phyloP scores from a whole-genome alignment of 257 asterid species.

The Osmanthus fragrans region DNA sequence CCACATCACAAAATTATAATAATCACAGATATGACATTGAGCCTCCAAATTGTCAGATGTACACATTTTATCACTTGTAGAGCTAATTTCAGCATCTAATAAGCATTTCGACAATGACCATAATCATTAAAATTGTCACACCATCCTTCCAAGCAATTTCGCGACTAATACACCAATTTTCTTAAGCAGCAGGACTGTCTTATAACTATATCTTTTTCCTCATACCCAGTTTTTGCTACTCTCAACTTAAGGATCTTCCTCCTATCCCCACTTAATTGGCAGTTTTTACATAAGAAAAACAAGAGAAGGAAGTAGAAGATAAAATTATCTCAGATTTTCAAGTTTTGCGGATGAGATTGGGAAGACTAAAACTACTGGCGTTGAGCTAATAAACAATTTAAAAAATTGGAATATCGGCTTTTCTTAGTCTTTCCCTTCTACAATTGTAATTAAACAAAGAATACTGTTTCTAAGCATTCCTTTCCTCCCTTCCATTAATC shows the following conservation, averaged over 20 bases:
- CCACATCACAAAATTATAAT: neutral
- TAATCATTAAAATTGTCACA: no score
- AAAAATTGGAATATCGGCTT: neutral
- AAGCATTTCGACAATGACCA: neutral
- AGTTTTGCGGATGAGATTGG: no score
- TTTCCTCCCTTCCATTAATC: neutral
- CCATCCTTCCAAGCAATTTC: neutral
- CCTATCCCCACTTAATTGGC: neutral
- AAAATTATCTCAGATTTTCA: no score
- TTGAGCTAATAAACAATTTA: no score
- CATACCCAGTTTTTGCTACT: conserved; percentile 7
- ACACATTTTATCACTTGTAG: neutral
- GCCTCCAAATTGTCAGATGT: neutral
- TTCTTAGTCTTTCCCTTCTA: neutral
- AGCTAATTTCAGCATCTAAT: neutral
- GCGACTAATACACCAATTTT: conserved; percentile 4
- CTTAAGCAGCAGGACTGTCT: neutral
- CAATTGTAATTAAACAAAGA: neutral
- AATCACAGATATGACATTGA: no score
- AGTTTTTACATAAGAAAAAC: neutral
- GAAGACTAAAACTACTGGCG: no score
- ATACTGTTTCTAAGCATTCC: neutral
- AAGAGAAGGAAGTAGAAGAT: no score
- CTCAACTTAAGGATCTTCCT: neutral
- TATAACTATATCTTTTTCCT: neutral